Base-by-base conservation (phyloP, 768 basidiomycete species). In the Mycena vulgaris region DNA sequence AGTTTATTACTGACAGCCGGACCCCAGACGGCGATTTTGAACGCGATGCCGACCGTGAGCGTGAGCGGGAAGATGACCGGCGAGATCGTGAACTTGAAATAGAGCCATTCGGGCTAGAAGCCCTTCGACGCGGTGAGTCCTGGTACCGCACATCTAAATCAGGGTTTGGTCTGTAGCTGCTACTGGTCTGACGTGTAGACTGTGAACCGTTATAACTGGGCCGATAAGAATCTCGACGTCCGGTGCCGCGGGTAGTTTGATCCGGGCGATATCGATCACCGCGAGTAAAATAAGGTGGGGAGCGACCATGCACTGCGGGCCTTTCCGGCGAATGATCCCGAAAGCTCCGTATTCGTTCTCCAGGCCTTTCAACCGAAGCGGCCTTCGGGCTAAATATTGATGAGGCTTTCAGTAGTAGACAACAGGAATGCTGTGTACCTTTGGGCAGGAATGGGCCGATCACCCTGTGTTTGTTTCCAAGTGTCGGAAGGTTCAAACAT, bases 401-500 rank as follows among this genome's bases (percentile, higher is more conserved):
- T 66, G 42, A 62, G 72, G 65, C 58, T 74, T 65, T 55, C 40
- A 64, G 52, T 61, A 60, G n/a, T 62, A 69, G 75, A 76, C 77
- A 72, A 76, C 55, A 30, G 30, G 10, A 51, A 47, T 10, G 7
- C 47, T 47, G 83, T 82, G 76, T 80, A 85, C 86, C 72, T 75
- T 72, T 85, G 88, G 52, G 78, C 76, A 71, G 85, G 81, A 39
- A 58, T 33, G 33, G 82, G 76, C 73, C 85, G 83, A 74, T 89
- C 88, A 56, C 75, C 75, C 73, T 89, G 89, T 11, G 81, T 79
- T 71, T 91, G 88, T 76, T 90, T 92, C 93, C 93, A 93, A 35
- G 83, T 80, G 23, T 92, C 90, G 37, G 91, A 92, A 35, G 93
- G 92, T 76, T 94, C 93, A 75, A 93, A 90, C 84, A 90, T 88